Evolutionary conservation across 306 rosid species (phyloP).

Genomic region (Vachellia pachyceras): DNA sequence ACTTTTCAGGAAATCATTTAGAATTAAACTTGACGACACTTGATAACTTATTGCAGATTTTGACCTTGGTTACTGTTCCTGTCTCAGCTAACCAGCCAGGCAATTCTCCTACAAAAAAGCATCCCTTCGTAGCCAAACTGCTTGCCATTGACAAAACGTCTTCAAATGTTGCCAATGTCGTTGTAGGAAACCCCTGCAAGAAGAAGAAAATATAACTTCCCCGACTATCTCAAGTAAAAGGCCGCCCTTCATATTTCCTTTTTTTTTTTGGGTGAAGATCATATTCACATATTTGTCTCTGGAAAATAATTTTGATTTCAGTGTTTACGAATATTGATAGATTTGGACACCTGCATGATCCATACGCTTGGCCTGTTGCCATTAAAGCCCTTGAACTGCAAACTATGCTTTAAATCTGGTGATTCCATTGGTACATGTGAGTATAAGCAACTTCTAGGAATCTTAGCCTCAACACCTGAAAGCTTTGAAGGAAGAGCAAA

Average conservation of each 20-base stretch:
- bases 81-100: constrained; percentile 67
- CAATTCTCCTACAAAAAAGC: constrained; percentile 67
- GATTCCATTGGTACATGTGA: constrained; percentile 70
- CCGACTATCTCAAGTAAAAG: neutral
- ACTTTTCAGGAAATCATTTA: constrained; percentile 16
- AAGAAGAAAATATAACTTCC: constrained; percentile 39
- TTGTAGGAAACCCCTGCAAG: constrained; percentile 69
- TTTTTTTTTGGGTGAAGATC: neutral
- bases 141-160: constrained; percentile 59
- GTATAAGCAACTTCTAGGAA: constrained; percentile 64
- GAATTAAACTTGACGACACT: neutral
- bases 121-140: constrained; percentile 68
- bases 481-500: constrained; percentile 24
- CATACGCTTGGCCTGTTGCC: constrained; percentile 76
- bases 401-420: constrained; percentile 42
- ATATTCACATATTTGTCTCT: neutral
- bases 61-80: constrained; percentile 56
- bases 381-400: constrained; percentile 60
- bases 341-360: constrained; percentile 65
- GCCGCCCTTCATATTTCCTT: neutral
- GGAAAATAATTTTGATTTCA: neutral
- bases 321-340: constrained; percentile 16
- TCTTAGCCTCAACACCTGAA: constrained; percentile 72
- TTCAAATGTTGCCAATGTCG: constrained; percentile 60
- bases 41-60: neutral